Evolutionary conservation across 2,329 filamentous ascomycete genomes (phyloP).

Genomic region (Nigrospora osmanthi): DNA sequence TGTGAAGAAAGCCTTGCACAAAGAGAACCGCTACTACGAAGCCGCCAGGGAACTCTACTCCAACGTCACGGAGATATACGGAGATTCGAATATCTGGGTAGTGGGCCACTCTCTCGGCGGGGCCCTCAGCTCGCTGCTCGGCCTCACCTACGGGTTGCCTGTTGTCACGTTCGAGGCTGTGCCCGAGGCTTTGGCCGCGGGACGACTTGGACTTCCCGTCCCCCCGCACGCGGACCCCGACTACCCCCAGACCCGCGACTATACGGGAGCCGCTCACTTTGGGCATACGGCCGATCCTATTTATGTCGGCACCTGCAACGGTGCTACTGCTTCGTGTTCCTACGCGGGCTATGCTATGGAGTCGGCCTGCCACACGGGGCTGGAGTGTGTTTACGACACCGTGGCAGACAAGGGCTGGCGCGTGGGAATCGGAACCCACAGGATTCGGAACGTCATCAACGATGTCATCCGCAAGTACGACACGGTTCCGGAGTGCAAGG

Average conservation of each 20-base stretch:
- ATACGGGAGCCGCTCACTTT: slow-evolving; percentile 81
- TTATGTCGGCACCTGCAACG: slow-evolving; percentile 89
- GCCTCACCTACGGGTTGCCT: slow-evolving; percentile 83
- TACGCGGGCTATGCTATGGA: slow-evolving; percentile 92
- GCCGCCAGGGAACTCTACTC: slow-evolving; percentile 84
- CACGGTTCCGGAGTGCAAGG: slow-evolving; percentile 65
- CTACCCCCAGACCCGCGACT: slow-evolving; percentile 60
- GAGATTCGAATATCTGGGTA: slow-evolving; percentile 77
- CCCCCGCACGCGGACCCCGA: slow-evolving; percentile 71
- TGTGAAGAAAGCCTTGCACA: slow-evolving; percentile 62
- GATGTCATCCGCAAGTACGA: slow-evolving; percentile 84
- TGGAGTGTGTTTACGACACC: slow-evolving; percentile 85
- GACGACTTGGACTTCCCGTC: slow-evolving; percentile 74
- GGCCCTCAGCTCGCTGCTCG: slow-evolving; percentile 78
- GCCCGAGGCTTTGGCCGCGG: slow-evolving; percentile 80
- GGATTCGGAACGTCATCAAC: slow-evolving; percentile 79
- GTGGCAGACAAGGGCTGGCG: slow-evolving; percentile 89
- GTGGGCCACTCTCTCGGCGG: slow-evolving; percentile 90
- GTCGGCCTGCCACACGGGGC: slow-evolving; percentile 82
- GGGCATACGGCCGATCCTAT: slow-evolving; percentile 94
- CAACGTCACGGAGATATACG: slow-evolving; percentile 86
- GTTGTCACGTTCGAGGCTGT: slow-evolving; percentile 91
- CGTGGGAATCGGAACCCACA: slow-evolving; percentile 83
- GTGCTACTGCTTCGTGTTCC: slow-evolving; percentile 80
- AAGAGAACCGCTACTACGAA: slow-evolving; percentile 87